phyloP scores from a whole-genome alignment of 352 stramenopile species.

The Phytophthora citrophthora region DNA sequence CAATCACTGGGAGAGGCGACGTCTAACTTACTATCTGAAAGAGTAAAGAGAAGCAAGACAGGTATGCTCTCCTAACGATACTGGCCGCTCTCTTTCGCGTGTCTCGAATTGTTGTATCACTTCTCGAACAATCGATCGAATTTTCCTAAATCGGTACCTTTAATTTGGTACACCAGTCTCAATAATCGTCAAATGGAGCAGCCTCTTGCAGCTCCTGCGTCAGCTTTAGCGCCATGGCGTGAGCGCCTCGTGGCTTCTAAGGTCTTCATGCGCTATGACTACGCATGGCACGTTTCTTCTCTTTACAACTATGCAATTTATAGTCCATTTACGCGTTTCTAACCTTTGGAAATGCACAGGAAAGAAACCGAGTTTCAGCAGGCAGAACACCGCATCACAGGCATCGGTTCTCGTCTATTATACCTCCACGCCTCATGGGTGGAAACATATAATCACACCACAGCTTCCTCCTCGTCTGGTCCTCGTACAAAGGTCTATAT shows the following conservation, averaged over 20 bases:
- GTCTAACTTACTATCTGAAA: background rate
- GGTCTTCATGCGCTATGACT: slow-evolving; percentile 88
- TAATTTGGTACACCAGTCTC: background rate
- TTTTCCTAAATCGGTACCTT: background rate
- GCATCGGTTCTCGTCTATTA: slow-evolving; percentile 70
- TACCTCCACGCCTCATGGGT: slow-evolving; percentile 72
- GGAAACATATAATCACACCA: slow-evolving; percentile 24
- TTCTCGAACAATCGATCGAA: slow-evolving; percentile 39
- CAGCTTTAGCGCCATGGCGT: slow-evolving; percentile 43
- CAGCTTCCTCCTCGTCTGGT: background rate
- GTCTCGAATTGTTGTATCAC: slow-evolving; percentile 20
- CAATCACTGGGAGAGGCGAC: slow-evolving; percentile 20
- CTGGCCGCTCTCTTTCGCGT: slow-evolving; percentile 9
- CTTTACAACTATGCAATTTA: slow-evolving; percentile 9
- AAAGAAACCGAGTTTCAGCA: slow-evolving; percentile 69
- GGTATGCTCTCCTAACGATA: slow-evolving; percentile 13
- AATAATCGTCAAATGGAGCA: background rate
- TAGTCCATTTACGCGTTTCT: slow-evolving; percentile 14
- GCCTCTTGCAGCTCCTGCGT: slow-evolving; percentile 25
- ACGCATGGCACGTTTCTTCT: slow-evolving; percentile 62
- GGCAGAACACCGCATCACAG: slow-evolving; percentile 55
- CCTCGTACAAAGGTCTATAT: slow-evolving; percentile 39
- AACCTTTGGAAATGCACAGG: slow-evolving; percentile 33
- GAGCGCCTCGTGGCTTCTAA: slow-evolving; percentile 55
- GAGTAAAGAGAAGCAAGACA: background rate